phyloP scores from a whole-genome alignment of 192 early-diverging fungal genomes.

The Podila minutissima region DNA sequence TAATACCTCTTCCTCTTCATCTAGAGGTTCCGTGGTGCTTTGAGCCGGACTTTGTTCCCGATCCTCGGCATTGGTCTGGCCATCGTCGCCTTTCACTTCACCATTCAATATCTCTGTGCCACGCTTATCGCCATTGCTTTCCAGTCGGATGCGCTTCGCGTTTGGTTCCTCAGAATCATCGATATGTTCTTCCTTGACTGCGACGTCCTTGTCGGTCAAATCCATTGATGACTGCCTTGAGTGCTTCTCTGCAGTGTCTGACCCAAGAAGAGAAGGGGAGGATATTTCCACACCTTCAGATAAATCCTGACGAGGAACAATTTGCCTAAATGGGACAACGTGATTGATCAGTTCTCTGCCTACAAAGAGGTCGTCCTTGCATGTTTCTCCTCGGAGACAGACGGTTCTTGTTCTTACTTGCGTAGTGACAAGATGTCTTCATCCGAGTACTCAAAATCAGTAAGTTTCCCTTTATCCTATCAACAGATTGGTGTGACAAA shows the following conservation, averaged over 20 bases:
- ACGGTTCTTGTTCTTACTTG: constrained; percentile 29
- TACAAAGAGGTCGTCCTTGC: too few relatives aligned
- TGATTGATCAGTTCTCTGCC: neutral
- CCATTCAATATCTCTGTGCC: neutral
- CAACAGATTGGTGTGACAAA: neutral
- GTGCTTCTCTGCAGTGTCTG: neutral
- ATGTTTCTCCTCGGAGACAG: too few relatives aligned
- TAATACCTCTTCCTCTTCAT: neutral
- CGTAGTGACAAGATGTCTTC: constrained; percentile 57
- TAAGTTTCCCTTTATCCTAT: constrained; percentile 63
- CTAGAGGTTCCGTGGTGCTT: neutral
- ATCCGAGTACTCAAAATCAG: constrained; percentile 62
- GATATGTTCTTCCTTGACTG: neutral
- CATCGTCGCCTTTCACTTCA: neutral
- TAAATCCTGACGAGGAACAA: constrained; percentile 15
- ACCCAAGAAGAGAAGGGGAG: neutral
- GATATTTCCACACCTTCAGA: neutral
- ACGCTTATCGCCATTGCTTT: neutral
- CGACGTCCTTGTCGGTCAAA: neutral
- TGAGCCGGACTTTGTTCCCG: neutral
- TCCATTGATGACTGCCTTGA: constrained; percentile 5
- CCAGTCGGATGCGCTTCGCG: neutral
- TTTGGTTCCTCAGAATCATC: neutral
- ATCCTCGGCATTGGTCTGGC: neutral
- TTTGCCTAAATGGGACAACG: constrained; percentile 19